These are phyloP conservation scores for Massariosphaeria phaeospora DNA, from an alignment of 495 filamentous ascomycete genomes.

Conservation along the genomic window DNA sequence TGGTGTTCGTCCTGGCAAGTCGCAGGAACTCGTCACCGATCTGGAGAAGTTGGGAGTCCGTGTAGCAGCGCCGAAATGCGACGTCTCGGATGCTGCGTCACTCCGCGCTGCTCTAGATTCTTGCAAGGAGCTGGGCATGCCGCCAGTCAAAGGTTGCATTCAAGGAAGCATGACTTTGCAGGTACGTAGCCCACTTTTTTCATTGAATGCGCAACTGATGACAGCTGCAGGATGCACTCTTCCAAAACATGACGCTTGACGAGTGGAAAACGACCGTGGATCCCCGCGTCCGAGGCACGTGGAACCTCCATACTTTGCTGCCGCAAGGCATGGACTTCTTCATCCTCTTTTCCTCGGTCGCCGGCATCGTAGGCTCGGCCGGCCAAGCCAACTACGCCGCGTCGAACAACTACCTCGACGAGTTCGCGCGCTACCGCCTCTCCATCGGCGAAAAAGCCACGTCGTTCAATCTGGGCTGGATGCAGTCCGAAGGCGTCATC, in stretches of 20 bases:
- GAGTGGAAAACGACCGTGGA: background rate
- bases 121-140: background rate
- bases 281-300: constrained; percentile 9
- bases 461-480: constrained; percentile 9
- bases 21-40: background rate
- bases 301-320: constrained; percentile 22
- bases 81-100: background rate
- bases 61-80: constrained; percentile 1
- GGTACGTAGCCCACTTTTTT: constrained; percentile 24
- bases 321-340: constrained; percentile 26
- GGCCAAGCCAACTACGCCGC: constrained; percentile 13
- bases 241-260: constrained; percentile 10
- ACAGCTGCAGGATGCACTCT: background rate
- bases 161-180: constrained; percentile 23
- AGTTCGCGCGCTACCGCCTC: constrained; percentile 11
- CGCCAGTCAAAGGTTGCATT: constrained; percentile 17
- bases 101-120: background rate
- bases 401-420: constrained; percentile 12
- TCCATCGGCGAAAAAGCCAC: background rate
- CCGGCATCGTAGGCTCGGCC: constrained; percentile 8
- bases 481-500: constrained; percentile 16
- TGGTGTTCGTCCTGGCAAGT: background rate
- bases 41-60: background rate
- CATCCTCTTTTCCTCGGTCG: constrained; percentile 9
- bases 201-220: background rate